Base-by-base conservation (phyloP, 1,284 basidiomycete species). In the Neonothopanus nambi region DNA sequence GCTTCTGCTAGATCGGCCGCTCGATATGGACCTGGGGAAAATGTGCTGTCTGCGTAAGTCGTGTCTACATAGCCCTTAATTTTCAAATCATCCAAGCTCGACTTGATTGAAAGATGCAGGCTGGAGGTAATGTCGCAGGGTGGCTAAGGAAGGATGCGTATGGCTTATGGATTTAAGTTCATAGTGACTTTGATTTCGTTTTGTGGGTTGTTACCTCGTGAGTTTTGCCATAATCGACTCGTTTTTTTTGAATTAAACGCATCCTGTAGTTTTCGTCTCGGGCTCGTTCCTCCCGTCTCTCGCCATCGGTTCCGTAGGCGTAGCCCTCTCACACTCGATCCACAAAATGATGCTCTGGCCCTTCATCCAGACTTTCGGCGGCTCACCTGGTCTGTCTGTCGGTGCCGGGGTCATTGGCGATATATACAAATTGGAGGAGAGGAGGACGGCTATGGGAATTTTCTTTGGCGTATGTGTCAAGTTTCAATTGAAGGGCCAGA, bases 221-320 rank as follows among this genome's bases (percentile, higher is more conserved):
- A 40, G 52, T 47, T 15, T 18, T 13, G 23, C 20, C 30, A 9
- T 18, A 4, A 7, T 21, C n/a, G 33, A 30, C 11, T 8, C 15
- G n/a, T n/a, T n/a, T 28, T 23, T 12, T n/a, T 20, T 26, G 20
- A 4, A 47, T 36, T 46, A 43, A 46, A 24, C 11, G 36, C 17
- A 15, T 20, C n/a, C 24, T 24, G 11, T 39, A 90, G 87, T 87
- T 24, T 82, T 90, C 63, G 80, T 87, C 0, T 77, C 82, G 1
- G 81, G 83, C 4, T 79, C 82, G 2, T 89, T 90, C 67, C 74
- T 87, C 2, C 89, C 88, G 0, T 79, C 81, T 0, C 76, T 87
- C 44, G 72, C 78, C 26, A 60, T 81, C 5, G 86, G 82, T 3
- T 86, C 80, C 2, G 60, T 88, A 2, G 87, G 86, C 0, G 85